These are phyloP conservation scores for Nadsonia starkeyi-henricii DNA, from an alignment of 1,139 yeast species.

Conservation along the genomic window DNA sequence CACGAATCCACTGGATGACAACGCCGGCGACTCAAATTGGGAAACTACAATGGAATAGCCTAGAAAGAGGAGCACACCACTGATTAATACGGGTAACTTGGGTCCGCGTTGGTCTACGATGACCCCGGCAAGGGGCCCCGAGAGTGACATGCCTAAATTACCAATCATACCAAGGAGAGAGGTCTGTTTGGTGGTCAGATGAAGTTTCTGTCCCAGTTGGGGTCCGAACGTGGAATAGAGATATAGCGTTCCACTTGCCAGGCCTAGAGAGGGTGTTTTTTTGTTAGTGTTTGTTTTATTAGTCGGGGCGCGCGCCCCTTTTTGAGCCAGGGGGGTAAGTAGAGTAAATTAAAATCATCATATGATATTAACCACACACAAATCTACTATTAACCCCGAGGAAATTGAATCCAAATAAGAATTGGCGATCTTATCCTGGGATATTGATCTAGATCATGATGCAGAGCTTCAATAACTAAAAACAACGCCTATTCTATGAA, in stretches of 20 bases:
- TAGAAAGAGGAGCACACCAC: slow-evolving; percentile 15
- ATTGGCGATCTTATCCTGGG: too few relatives aligned
- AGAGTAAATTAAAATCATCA: too few relatives aligned
- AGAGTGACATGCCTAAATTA: slow-evolving; percentile 41
- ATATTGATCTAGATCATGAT: too few relatives aligned
- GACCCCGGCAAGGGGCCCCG: slow-evolving; percentile 44
- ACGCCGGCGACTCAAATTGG: slow-evolving; percentile 8
- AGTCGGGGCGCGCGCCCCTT: too few relatives aligned
- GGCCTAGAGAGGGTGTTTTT: slow-evolving; percentile 22
- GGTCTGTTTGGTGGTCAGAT: slow-evolving; percentile 39
- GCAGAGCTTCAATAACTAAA: too few relatives aligned
- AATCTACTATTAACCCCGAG: too few relatives aligned
- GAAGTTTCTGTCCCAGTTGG: slow-evolving; percentile 39
- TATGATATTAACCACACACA: too few relatives aligned
- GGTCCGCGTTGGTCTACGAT: slow-evolving; percentile 43
- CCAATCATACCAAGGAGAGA: slow-evolving; percentile 45
- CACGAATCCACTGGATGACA: slow-evolving; percentile 14
- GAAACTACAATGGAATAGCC: slow-evolving; percentile 18
- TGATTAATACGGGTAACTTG: slow-evolving; percentile 28
- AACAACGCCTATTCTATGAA: too few relatives aligned
- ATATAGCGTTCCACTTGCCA: slow-evolving; percentile 45
- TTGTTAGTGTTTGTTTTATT: too few relatives aligned
- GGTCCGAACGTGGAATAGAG: slow-evolving; percentile 48
- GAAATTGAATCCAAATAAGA: too few relatives aligned
- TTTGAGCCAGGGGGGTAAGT: too few relatives aligned